These are phyloP conservation scores for Aspergillus sp. DNA, from an alignment of 2,329 filamentous ascomycete genomes.

Conservation along the genomic window DNA sequence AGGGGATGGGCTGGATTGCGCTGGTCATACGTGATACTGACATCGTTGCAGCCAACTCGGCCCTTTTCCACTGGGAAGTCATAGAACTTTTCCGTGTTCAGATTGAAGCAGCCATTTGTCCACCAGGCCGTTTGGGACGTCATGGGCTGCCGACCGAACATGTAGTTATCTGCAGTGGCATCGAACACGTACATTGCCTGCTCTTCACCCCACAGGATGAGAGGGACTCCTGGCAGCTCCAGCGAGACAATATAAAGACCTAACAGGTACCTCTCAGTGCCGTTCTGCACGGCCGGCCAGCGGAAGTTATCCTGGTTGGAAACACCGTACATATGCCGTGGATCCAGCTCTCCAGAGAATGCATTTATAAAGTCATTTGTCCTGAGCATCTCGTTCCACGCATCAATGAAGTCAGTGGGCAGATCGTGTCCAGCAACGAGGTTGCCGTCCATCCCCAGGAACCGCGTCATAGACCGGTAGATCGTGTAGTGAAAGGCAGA, in stretches of 20 bases:
- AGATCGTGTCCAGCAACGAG: conserved; percentile 55
- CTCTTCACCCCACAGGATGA: conserved; percentile 65
- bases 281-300: conserved; percentile 60
- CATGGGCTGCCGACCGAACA: conserved; percentile 66
- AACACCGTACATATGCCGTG: conserved; percentile 63
- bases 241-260: conserved; percentile 60
- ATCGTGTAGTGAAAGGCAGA: conserved; percentile 65
- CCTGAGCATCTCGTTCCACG: conserved; percentile 58
- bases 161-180: conserved; percentile 63
- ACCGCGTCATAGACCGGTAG: conserved; percentile 62
- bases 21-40: conserved; percentile 59
- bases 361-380: conserved; percentile 63
- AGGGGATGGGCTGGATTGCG: conserved; percentile 62
- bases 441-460: conserved; percentile 61
- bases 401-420: conserved; percentile 54
- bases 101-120: conserved; percentile 62
- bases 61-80: conserved; percentile 58
- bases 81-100: conserved; percentile 58
- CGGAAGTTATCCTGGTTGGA: conserved; percentile 67
- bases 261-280: conserved; percentile 58
- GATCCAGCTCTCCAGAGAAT: conserved; percentile 62
- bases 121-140: conserved; percentile 63
- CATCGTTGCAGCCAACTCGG: conserved; percentile 57
- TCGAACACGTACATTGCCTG: conserved; percentile 65
- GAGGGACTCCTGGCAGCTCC: conserved; percentile 60